These are phyloP conservation scores for Acarospora socialis DNA, from an alignment of 2,329 filamentous ascomycete species.

Conservation along the genomic window DNA sequence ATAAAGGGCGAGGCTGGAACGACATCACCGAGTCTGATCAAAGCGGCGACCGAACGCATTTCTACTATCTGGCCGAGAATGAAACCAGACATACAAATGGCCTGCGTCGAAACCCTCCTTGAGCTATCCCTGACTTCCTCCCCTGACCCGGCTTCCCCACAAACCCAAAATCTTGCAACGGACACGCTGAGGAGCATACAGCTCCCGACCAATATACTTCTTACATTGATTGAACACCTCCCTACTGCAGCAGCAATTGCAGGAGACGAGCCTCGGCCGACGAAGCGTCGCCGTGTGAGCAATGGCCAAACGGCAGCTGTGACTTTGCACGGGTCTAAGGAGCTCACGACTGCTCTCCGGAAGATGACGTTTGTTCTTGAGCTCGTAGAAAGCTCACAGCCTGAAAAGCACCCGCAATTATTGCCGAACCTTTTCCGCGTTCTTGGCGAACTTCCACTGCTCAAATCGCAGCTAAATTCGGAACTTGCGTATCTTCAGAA, in stretches of 20 bases:
- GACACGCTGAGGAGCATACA: constrained; percentile 48
- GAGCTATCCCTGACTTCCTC: constrained; percentile 40
- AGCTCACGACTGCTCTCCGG: constrained; percentile 53
- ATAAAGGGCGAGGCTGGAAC: constrained; percentile 30
- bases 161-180: constrained; percentile 13
- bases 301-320: constrained; percentile 52
- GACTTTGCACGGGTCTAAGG: constrained; percentile 46
- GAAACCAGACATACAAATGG: constrained; percentile 47
- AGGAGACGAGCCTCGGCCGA: constrained; percentile 55
- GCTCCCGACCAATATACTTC: constrained; percentile 59
- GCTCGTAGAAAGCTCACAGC: constrained; percentile 66
- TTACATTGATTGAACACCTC: constrained; percentile 58
- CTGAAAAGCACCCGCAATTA: constrained; percentile 59
- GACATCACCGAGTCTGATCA: constrained; percentile 42
- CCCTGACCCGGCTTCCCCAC: constrained; percentile 19
- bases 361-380: constrained; percentile 80
- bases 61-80: constrained; percentile 58
- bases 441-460: constrained; percentile 74
- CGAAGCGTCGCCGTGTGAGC: constrained; percentile 68
- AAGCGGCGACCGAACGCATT: constrained; percentile 54
- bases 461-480: constrained; percentile 65
- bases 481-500: constrained; percentile 85
- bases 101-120: constrained; percentile 49
- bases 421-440: constrained; percentile 68
- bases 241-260: constrained; percentile 55